phyloP scores from a whole-genome alignment of 1,284 basidiomycete genomes.

The Cryptococcus sp. region DNA sequence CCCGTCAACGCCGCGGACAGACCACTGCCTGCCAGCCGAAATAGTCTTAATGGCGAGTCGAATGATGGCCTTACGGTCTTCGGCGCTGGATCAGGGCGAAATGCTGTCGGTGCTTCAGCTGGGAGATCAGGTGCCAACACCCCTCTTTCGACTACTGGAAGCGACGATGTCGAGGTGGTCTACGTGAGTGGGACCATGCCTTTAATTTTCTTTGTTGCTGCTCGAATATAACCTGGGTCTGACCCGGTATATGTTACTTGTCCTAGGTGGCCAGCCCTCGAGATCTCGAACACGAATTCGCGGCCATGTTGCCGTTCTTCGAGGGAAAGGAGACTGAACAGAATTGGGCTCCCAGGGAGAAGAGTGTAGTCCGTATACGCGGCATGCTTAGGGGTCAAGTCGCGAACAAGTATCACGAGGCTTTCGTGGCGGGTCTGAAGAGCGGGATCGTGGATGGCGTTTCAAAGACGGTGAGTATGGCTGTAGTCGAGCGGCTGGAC shows the following conservation, averaged over 20 bases:
- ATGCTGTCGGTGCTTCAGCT: slow-evolving; percentile 13
- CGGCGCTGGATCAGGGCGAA: too few species aligned
- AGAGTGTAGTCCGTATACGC: slow-evolving; percentile 73
- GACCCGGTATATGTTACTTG: too few species aligned
- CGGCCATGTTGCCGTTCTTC: slow-evolving; percentile 74
- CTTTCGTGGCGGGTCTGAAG: slow-evolving; percentile 74
- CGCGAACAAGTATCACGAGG: slow-evolving; percentile 69
- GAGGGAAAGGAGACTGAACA: slow-evolving; percentile 96
- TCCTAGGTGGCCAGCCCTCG: slow-evolving; percentile 74
- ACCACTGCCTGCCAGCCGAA: neutral
- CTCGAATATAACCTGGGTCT: slow-evolving; percentile 4
- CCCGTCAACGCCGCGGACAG: slow-evolving; percentile 1
- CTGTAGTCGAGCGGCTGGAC: slow-evolving; percentile 7
- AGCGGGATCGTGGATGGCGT: slow-evolving; percentile 77
- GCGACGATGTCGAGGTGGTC: slow-evolving; percentile 64
- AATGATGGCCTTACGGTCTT: too few species aligned
- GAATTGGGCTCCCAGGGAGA: slow-evolving; percentile 89
- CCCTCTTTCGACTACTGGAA: neutral
- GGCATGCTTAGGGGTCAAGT: slow-evolving; percentile 90
- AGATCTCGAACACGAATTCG: slow-evolving; percentile 85
- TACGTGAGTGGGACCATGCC: slow-evolving; percentile 64
- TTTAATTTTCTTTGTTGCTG: neutral
- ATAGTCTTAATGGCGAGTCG: slow-evolving; percentile 3
- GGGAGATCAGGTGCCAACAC: slow-evolving; percentile 46
- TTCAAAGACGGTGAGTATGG: slow-evolving; percentile 71